Evolutionary conservation across 345 rosid species (phyloP), one percentile per base, ranked within the genome.

Genomic region (Mercurialis annua): DNA sequence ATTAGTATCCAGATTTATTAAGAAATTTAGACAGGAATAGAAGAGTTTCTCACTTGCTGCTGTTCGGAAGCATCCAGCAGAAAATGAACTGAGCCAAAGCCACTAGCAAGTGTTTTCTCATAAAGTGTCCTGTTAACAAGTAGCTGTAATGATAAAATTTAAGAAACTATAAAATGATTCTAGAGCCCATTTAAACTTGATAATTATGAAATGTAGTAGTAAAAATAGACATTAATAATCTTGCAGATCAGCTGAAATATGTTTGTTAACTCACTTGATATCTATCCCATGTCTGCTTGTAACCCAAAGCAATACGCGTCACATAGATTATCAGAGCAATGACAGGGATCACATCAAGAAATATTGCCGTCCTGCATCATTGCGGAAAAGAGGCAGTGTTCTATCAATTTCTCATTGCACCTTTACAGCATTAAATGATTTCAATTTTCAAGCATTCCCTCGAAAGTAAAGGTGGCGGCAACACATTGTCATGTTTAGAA

Each of bases 241-340:
- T 23, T 65, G 26, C 33, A 29, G 4, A 33, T 15, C 27, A 33
- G 34, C 24, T n/a, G n/a, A 5, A 14, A 80, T 38, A 65, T 34
- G 5, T 21, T 27, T 57, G 63, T 71, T 8, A 17, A 76, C 89
- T 88, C 78, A 88, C 97, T 81, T 93, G 96, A 81, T 93, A 93
- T 69, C 98, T 84, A 64, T 93, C 98, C 92, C 96, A 86, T 50
- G 98, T 93, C 79, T 93, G 98, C 73, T 93, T 90, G 85, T 93
- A 93, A 72, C 97, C 98, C 84, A 93, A 81, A 68, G 78, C 90
- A 79, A 90, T 94, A 4, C 98, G 98, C 59, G 83, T 77, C 62
- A 81, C 87, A 71, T 83, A 88, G 64, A 93, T 80, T 80, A 93
- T 77, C 40, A 93, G 92, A 63, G 97, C 98, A 69, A 84, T 76